These are phyloP conservation scores for Sparassis latifolia DNA, from an alignment of 1,284 basidiomycete species.

Conservation along the genomic window DNA sequence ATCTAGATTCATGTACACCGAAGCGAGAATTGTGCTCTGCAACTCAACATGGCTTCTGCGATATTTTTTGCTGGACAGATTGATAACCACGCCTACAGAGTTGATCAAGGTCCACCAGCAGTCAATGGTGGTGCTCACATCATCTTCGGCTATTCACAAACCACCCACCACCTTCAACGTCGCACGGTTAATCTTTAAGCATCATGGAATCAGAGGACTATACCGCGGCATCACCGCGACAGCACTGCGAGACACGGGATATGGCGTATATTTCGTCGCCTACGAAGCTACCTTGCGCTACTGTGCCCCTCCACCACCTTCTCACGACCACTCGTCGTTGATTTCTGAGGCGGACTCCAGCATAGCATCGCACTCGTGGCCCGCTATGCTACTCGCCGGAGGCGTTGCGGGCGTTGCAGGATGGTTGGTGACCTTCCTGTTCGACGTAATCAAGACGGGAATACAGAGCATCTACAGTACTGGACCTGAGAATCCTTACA, in stretches of 20 bases:
- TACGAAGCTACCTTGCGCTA: constrained; percentile 74
- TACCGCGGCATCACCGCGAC: constrained; percentile 75
- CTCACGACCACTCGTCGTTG: constrained; percentile 31
- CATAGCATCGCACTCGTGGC: constrained; percentile 43
- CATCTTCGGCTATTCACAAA: no score
- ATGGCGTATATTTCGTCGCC: constrained; percentile 79
- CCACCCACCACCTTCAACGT: constrained; percentile 26
- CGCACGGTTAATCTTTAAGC: constrained; percentile 44
- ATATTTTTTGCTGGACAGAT: constrained; percentile 29
- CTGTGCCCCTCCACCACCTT: constrained; percentile 30
- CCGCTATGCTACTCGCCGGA: constrained; percentile 67
- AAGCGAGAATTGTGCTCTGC: no score
- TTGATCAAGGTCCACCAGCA: constrained; percentile 85
- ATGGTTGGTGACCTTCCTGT: constrained; percentile 73
- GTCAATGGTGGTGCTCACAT: constrained; percentile 8
- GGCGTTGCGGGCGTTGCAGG: constrained; percentile 70
- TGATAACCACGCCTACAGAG: constrained; percentile 78
- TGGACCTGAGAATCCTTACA: constrained; percentile 60
- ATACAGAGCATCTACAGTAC: constrained; percentile 52
- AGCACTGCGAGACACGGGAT: constrained; percentile 69
- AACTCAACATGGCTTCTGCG: background rate
- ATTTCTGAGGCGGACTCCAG: constrained; percentile 42
- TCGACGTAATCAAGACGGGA: constrained; percentile 84
- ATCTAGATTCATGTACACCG: background rate
- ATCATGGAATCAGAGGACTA: constrained; percentile 58